These are phyloP conservation scores for Beauveria scarabaeidicola DNA, from an alignment of 2,329 filamentous ascomycete species.

Conservation along the genomic window DNA sequence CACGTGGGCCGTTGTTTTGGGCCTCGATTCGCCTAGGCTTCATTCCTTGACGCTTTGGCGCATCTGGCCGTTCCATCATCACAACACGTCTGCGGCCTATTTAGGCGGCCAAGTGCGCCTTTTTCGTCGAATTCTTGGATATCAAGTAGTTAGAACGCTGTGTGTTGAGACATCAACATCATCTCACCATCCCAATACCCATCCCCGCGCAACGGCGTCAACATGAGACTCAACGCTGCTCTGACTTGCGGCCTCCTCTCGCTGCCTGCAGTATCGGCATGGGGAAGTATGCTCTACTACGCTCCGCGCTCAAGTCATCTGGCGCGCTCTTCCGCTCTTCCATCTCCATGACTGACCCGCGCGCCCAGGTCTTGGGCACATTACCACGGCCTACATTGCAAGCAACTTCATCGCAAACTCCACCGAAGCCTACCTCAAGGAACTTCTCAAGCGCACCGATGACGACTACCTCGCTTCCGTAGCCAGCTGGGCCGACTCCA, in stretches of 20 bases:
- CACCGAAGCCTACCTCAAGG: constrained; percentile 49
- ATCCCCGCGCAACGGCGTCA: background rate
- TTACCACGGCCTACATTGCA: constrained; percentile 56
- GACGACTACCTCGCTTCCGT: constrained; percentile 53
- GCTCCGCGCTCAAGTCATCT: background rate
- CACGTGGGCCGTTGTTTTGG: constrained; percentile 16
- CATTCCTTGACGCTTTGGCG: constrained; percentile 13
- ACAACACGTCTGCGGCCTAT: background rate
- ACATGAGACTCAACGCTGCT: constrained; percentile 7
- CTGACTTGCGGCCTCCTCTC: constrained; percentile 2
- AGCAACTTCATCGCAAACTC: constrained; percentile 48
- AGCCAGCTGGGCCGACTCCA: constrained; percentile 59
- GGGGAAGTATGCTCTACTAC: constrained; percentile 30
- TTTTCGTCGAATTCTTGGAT: background rate
- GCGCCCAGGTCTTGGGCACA: constrained; percentile 51
- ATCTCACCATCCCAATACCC: background rate
- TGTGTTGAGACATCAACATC: background rate
- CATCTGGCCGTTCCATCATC: constrained; percentile 7
- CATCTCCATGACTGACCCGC: background rate
- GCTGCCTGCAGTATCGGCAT: constrained; percentile 20
- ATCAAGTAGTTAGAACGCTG: background rate
- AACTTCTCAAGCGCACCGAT: constrained; percentile 45
- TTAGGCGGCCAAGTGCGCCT: background rate
- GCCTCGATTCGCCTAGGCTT: constrained; percentile 16
- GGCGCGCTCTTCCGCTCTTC: background rate